Percentiles rank a stretch among this genome's conserved stretches.
Conservation (phyloP, 106 monocot genomes). For the Dendrobium nobile region DNA sequence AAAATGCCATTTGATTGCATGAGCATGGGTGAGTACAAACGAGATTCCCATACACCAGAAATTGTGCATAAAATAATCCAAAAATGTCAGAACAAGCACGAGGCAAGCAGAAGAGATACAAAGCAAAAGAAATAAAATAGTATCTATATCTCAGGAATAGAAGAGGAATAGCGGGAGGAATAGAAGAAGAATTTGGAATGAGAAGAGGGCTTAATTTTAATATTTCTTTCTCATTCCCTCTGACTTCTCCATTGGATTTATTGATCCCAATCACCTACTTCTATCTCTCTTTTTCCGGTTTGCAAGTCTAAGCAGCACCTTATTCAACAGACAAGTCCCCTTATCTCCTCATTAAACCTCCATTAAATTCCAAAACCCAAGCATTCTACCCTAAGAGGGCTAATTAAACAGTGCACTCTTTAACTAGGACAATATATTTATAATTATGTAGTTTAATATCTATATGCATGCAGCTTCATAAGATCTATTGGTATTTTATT, state of each 20-base stretch:
- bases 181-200: conserved; percentile 10
- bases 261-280: background rate
- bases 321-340: conserved; percentile 7
- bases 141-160: conserved; percentile 3
- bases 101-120: background rate
- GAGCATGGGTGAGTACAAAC: background rate
- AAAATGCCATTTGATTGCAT: background rate
- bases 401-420: background rate
- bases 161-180: background rate
- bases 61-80: background rate
- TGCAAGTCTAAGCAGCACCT: background rate
- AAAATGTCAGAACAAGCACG: conserved; percentile 1
- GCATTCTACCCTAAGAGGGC: background rate
- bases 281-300: background rate
- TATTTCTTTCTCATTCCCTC: conserved; percentile 5
- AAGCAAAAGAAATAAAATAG: background rate
- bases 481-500: background rate
- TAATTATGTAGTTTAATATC: background rate
- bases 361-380: conserved; percentile 9
- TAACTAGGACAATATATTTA: background rate
- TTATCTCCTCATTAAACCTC: conserved; percentile 9
- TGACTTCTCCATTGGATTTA: conserved; percentile 5
- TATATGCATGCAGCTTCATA: background rate
- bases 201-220: background rate
- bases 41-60: background rate